A percentile compares a stretch with the other conserved stretches of the same genome.
phyloP scores from a whole-genome alignment of 2,329 filamentous ascomycete genomes.

The Fusarium sp. region DNA sequence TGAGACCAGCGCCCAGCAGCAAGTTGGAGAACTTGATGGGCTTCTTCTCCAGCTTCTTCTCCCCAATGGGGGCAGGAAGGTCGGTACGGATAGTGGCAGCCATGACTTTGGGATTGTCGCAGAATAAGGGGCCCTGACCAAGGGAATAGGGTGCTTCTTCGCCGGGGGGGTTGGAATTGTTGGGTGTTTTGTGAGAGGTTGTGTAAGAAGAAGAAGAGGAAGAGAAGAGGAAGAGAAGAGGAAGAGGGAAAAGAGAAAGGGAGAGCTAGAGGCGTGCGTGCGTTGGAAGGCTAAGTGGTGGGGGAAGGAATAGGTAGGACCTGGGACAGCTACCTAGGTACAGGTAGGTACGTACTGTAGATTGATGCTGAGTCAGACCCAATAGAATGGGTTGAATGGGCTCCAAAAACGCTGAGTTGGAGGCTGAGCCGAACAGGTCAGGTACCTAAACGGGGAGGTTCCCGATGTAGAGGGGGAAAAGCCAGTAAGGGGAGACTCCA shows the following conservation, averaged over 20 bases:
- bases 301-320: constrained; percentile 20
- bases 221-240: constrained; percentile 18
- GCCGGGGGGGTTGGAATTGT: constrained; percentile 56
- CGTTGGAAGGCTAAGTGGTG: constrained; percentile 29
- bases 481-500: constrained; percentile 26
- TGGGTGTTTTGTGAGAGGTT: constrained; percentile 31
- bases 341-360: constrained; percentile 18
- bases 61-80: constrained; percentile 62
- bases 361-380: constrained; percentile 37
- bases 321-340: constrained; percentile 22
- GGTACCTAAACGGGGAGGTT: constrained; percentile 18
- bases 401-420: constrained; percentile 24
- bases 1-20: constrained; percentile 91
- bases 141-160: constrained; percentile 93
- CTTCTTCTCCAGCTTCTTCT: constrained; percentile 88
- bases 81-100: constrained; percentile 69
- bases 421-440: constrained; percentile 15
- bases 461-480: constrained; percentile 29
- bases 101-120: constrained; percentile 67
- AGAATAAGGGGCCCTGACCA: constrained; percentile 88
- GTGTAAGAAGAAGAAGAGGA: constrained; percentile 24
- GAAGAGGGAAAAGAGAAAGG: constrained; percentile 19
- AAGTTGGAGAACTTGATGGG: constrained; percentile 99
- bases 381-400: constrained; percentile 28
- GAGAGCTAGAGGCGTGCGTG: constrained; percentile 44